Percentiles rank a stretch among this genome's conserved stretches.
These are phyloP conservation scores for Tricholoma flavovirens DNA, from an alignment of 768 basidiomycete genomes.

Conservation along the genomic window DNA sequence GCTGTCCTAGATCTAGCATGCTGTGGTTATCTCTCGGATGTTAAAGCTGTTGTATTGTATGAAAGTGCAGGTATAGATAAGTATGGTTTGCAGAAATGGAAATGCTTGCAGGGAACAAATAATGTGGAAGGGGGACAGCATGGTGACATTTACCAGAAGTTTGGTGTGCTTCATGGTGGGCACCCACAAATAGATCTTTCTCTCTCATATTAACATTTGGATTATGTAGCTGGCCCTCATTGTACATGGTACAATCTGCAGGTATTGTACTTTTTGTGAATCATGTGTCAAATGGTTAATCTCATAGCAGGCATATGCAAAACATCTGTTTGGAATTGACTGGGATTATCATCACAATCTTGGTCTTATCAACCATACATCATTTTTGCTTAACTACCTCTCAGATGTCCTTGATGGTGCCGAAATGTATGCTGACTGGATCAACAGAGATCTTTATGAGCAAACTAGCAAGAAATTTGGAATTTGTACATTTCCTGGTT, in stretches of 20 bases:
- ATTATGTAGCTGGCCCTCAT: constrained; percentile 17
- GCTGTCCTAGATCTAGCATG: constrained; percentile 16
- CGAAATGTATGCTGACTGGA: constrained; percentile 15
- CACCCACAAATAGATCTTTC: not conserved
- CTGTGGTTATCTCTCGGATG: constrained; percentile 18
- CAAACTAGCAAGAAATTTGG: constrained; percentile 14
- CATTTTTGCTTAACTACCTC: constrained; percentile 16
- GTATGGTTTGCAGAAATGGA: constrained; percentile 18
- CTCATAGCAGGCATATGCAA: constrained; percentile 14
- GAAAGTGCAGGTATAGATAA: constrained; percentile 13
- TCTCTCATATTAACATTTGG: no score
- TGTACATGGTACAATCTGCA: constrained; percentile 17
- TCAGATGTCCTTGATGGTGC: constrained; percentile 13
- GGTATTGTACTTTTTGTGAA: not conserved
- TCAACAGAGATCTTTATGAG: constrained; percentile 22
- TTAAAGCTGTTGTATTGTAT: constrained; percentile 14
- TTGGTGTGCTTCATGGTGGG: constrained; percentile 13
- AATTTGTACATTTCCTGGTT: constrained; percentile 19
- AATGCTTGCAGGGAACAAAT: constrained; percentile 16
- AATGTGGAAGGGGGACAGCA: constrained; percentile 22
- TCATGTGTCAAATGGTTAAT: not conserved
- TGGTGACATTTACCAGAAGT: constrained; percentile 18
- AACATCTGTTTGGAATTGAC: constrained; percentile 8
- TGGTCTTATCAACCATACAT: constrained; percentile 16
- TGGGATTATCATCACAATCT: not conserved